phyloP scores from a whole-genome alignment of 768 basidiomycete species.

The Lactarius quietus region DNA sequence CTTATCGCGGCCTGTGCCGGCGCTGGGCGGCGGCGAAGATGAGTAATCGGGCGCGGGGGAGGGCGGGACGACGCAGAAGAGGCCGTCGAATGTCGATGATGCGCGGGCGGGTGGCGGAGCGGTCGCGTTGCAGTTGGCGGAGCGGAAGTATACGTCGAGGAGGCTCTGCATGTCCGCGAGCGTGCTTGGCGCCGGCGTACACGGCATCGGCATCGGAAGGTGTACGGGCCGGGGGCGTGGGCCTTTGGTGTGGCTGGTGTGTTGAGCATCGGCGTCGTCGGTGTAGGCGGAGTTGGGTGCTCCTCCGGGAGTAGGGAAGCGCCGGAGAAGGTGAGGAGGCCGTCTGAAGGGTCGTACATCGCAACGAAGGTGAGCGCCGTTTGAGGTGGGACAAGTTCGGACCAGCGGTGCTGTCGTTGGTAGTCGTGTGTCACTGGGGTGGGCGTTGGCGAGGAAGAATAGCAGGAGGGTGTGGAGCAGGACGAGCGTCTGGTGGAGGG shows the following conservation, averaged over 20 bases:
- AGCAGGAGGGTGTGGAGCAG: not conserved
- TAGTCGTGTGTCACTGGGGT: not conserved
- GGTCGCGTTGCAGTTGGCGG: not conserved
- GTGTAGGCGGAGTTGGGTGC: conserved; percentile 1
- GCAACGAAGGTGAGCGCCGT: conserved; percentile 57
- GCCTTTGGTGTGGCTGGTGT: conserved; percentile 21
- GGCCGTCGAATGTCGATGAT: conserved; percentile 26
- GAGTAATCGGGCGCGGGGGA: not conserved
- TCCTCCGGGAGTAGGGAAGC: conserved; percentile 41
- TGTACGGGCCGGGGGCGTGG: conserved; percentile 23
- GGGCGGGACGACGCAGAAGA: not conserved
- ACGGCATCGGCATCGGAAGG: conserved; percentile 24
- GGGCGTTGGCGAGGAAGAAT: not conserved
- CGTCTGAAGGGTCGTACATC: conserved; percentile 55
- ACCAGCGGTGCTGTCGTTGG: conserved; percentile 42
- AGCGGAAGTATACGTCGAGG: conserved; percentile 26
- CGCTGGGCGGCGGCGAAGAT: not conserved
- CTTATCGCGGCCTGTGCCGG: conserved; percentile 8
- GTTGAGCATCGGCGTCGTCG: conserved; percentile 2
- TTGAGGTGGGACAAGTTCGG: conserved; percentile 53
- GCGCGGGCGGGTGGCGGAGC: conserved; percentile 14
- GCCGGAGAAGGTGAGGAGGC: conserved; percentile 55
- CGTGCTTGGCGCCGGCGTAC: conserved; percentile 25
- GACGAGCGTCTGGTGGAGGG: not conserved
- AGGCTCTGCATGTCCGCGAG: conserved; percentile 26